phyloP scores from a whole-genome alignment of 73 alveolate genomes.

The Symbiodinium natans region DNA sequence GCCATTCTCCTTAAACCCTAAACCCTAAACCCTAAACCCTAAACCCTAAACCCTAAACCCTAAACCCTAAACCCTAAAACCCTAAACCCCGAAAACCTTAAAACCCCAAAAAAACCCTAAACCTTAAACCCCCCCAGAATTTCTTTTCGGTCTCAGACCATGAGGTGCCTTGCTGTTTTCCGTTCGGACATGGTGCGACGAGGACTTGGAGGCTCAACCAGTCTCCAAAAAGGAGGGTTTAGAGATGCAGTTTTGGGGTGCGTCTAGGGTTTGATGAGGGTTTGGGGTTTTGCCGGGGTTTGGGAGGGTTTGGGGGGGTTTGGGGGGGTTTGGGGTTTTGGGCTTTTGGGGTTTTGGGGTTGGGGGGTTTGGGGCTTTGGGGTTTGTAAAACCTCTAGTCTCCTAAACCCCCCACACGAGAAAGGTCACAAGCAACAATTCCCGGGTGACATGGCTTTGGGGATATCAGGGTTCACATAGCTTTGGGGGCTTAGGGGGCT shows the following conservation, averaged over 20 bases:
- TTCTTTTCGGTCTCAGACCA: too few species aligned
- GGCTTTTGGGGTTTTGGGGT: background rate
- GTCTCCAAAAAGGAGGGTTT: too few species aligned
- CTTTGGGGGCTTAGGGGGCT: background rate
- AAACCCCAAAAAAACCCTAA: background rate
- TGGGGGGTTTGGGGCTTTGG: background rate
- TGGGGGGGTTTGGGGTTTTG: background rate
- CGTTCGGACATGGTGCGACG: background rate
- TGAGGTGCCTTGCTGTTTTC: constrained; percentile 2
- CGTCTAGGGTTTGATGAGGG: background rate
- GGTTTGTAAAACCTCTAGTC: too few species aligned
- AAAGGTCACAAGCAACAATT: too few species aligned
- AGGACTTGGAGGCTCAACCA: background rate
- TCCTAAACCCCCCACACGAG: too few species aligned
- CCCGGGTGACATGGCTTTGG: too few species aligned
- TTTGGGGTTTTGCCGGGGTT: background rate
- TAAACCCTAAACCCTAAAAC: background rate
- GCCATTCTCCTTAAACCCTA: background rate
- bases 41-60: background rate
- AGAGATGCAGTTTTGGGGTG: too few species aligned
- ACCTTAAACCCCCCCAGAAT: background rate
- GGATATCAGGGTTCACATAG: background rate
- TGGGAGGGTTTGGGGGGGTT: background rate
- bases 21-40: background rate
- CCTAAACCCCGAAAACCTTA: background rate